These are phyloP conservation scores for Starmerella bacillaris DNA, from an alignment of 805 yeast genomes.

Conservation along the genomic window DNA sequence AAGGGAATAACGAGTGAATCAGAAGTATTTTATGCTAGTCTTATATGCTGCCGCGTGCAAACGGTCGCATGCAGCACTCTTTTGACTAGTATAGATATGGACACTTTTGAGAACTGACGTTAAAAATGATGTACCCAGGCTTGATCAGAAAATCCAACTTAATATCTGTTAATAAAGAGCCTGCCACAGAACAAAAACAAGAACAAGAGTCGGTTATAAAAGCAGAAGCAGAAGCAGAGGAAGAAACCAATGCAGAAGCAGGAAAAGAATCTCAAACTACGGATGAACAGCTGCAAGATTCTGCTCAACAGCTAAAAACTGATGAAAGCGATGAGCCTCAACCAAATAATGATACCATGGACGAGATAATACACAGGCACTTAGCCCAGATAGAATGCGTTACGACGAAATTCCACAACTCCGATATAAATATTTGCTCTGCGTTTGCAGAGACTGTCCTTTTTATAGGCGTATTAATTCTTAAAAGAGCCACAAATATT, in stretches of 20 bases:
- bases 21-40: neutral
- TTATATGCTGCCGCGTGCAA: neutral
- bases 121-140: too few relatives aligned
- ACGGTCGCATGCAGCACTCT: too few relatives aligned
- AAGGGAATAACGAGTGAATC: neutral
- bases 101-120: too few relatives aligned
- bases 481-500: constrained; percentile 8
- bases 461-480: constrained; percentile 10
- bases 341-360: neutral
- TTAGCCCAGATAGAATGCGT: constrained; percentile 3
- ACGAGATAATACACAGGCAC: neutral
- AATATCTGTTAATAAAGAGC: neutral
- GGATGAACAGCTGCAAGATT: neutral
- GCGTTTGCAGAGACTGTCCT: constrained; percentile 12
- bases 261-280: neutral
- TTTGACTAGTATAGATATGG: too few relatives aligned
- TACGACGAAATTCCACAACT: constrained; percentile 2
- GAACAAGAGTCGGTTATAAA: neutral
- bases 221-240: neutral
- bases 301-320: neutral
- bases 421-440: constrained; percentile 6
- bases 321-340: neutral
- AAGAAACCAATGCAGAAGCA: neutral
- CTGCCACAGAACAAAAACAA: neutral
- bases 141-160: neutral